Evolutionary conservation across 2,329 filamentous ascomycete species (phyloP), one percentile per base, ranked within the genome.

Genomic region (Colletotrichum liriopes): DNA sequence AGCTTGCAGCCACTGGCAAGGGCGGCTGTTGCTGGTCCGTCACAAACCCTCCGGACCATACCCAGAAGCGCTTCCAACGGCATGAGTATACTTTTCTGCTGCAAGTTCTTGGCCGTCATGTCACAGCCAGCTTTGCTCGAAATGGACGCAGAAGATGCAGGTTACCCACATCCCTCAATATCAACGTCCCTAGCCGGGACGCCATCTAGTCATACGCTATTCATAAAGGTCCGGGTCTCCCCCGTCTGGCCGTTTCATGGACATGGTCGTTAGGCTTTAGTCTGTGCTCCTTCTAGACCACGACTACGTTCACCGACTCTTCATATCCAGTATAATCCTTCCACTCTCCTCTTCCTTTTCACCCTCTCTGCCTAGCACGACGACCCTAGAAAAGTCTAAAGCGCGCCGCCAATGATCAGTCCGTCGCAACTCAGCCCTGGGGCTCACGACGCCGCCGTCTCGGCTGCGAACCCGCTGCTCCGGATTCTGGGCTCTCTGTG

Each of bases 181-280:
- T 37, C 39, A 14, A 11, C 39, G 5, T 47, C 20, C 29, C 39
- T 56, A 11, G 7, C 20, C 49, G n/a, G 26, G 41, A 39, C 14
- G 16, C 11, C 23, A 56, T 54, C 9, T 26, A 18, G 26, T 32
- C 51, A 32, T 35, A 52, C 32, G 12, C 29, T 56, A 47, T 39
- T 29, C 37, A 70, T 70, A 70, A 70, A 70, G 58, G 20, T 32
- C 47, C 29, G 55, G 45, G 45, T 55, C 67, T 60, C 41, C 67
- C 62, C 52, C 35, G 45, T 58, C 23, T 11, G 16, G 8, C 14
- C 3, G 8, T 32, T 58, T 47, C 43, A 58, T 59, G 54, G 63
- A 60, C 47, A n/a, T 41, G 26, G 11, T 32, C 18, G 45, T n/a
- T 43, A 58, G 62, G n/a, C n/a, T 35, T 43, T 32, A 61, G 56